Percentiles rank a stretch among this genome's conserved stretches.
Conservation (phyloP, 164 flowering plant genomes). For the Vitis rupestris region DNA sequence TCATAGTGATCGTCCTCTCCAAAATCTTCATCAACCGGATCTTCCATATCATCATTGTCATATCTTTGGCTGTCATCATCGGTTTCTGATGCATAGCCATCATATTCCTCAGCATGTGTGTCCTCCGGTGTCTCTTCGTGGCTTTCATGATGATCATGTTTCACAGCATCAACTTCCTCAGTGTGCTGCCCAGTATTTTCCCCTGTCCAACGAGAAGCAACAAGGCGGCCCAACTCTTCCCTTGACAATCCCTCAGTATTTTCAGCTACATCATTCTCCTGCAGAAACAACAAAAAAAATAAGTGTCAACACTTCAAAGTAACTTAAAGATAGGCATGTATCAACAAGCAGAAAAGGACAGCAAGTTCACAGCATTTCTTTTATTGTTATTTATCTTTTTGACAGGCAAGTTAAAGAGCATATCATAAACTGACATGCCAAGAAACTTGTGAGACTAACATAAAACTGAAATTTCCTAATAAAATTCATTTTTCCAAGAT, state of each 20-base stretch:
- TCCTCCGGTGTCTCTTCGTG: conserved; percentile 33
- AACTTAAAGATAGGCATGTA: background rate
- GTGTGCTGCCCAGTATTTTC: conserved; percentile 51
- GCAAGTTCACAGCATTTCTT: no score
- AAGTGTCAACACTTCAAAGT: background rate
- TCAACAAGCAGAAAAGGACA: no score
- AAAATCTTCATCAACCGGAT: conserved; percentile 44
- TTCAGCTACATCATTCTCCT: conserved; percentile 48
- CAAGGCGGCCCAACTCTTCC: conserved; percentile 91
- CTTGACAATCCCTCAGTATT: conserved; percentile 65
- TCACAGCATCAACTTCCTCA: conserved; percentile 27
- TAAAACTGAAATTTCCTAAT: no score
- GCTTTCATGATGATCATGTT: conserved; percentile 34
- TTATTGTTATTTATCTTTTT: no score
- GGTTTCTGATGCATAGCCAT: conserved; percentile 60
- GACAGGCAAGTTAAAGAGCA: no score
- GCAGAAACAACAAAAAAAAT: conserved; percentile 4
- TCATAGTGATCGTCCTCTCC: conserved; percentile 53
- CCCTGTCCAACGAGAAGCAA: conserved; percentile 98
- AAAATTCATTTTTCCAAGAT: no score
- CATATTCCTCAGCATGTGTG: conserved; percentile 54
- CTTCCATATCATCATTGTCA: conserved; percentile 47
- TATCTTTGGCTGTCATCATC: conserved; percentile 54
- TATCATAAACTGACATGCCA: no score
- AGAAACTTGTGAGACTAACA: no score